A percentile compares a stretch with the other conserved stretches of the same genome.
Conservation (phyloP, 148 eudicot genomes). For the Selenicereus undatus region DNA sequence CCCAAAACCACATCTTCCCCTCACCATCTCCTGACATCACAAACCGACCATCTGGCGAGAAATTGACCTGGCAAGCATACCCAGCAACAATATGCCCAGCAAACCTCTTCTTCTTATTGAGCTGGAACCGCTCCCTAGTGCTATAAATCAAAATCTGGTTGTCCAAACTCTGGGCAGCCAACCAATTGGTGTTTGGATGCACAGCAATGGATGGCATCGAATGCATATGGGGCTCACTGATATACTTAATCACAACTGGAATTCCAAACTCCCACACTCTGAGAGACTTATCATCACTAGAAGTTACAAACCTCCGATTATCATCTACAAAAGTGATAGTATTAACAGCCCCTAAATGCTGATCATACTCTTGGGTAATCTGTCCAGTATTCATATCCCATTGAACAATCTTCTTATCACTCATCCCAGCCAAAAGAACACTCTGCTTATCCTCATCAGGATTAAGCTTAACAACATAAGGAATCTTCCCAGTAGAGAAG, state of each 20-base stretch:
- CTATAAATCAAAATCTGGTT: constrained; percentile 93
- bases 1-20: constrained; percentile 98
- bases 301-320: constrained; percentile 90
- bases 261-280: constrained; percentile 98
- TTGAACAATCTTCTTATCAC: constrained; percentile 96
- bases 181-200: constrained; percentile 87
- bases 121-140: constrained; percentile 87
- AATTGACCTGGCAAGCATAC: constrained; percentile 97
- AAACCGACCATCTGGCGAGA: constrained; percentile 97
- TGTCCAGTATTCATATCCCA: constrained; percentile 90
- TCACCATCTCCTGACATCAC: constrained; percentile 98
- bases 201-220: constrained; percentile 89
- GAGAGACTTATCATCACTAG: constrained; percentile 92
- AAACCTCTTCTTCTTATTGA: constrained; percentile 94
- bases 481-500: constrained; percentile 85
- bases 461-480: constrained; percentile 91
- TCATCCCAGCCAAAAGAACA: constrained; percentile 90
- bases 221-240: constrained; percentile 98
- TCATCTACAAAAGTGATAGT: constrained; percentile 94
- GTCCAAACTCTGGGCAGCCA: constrained; percentile 96
- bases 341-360: constrained; percentile 94
- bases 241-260: constrained; percentile 95
- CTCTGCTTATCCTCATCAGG: constrained; percentile 98
- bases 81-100: constrained; percentile 93
- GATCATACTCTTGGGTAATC: constrained; percentile 97